phyloP scores from a whole-genome alignment of 116 monocot species.

The Phalaenopsis hybrid region DNA sequence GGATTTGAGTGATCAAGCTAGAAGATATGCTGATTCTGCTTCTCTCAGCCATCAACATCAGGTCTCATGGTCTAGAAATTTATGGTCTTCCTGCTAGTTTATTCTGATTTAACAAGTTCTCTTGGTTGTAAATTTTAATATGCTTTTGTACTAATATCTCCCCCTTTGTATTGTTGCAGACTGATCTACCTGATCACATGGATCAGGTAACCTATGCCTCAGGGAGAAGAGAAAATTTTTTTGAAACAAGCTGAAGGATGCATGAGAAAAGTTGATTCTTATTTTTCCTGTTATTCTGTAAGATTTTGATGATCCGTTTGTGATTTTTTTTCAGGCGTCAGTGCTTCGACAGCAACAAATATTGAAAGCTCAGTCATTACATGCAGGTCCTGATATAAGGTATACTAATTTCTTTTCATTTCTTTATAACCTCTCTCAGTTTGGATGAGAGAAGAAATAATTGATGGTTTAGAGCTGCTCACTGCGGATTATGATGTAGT shows the following conservation, averaged over 20 bases:
- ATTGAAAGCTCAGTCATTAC: slow-evolving; percentile 59
- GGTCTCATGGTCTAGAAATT: slow-evolving; percentile 45
- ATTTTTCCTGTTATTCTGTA: neutral
- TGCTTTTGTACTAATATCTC: neutral
- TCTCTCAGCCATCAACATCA: slow-evolving; percentile 48
- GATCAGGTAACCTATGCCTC: slow-evolving; percentile 47
- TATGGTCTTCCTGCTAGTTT: neutral
- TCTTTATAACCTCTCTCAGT: slow-evolving; percentile 2
- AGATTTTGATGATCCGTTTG: neutral
- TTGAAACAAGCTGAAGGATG: neutral
- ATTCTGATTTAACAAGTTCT: neutral
- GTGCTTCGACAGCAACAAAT: slow-evolving; percentile 83
- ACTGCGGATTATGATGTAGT: neutral
- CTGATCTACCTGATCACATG: slow-evolving; percentile 57
- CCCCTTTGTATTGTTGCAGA: slow-evolving; percentile 18
- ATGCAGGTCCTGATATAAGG: slow-evolving; percentile 71
- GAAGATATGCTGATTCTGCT: slow-evolving; percentile 60
- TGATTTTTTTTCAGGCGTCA: slow-evolving; percentile 31
- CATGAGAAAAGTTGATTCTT: slow-evolving; percentile 3
- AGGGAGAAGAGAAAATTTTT: neutral
- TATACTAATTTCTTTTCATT: slow-evolving; percentile 14
- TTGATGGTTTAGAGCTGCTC: neutral
- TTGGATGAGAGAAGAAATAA: neutral
- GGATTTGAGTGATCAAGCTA: slow-evolving; percentile 56
- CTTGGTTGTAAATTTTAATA: neutral